Conservation (phyloP, 139 green algal species). For the Zygnema circumcarinatum region DNA sequence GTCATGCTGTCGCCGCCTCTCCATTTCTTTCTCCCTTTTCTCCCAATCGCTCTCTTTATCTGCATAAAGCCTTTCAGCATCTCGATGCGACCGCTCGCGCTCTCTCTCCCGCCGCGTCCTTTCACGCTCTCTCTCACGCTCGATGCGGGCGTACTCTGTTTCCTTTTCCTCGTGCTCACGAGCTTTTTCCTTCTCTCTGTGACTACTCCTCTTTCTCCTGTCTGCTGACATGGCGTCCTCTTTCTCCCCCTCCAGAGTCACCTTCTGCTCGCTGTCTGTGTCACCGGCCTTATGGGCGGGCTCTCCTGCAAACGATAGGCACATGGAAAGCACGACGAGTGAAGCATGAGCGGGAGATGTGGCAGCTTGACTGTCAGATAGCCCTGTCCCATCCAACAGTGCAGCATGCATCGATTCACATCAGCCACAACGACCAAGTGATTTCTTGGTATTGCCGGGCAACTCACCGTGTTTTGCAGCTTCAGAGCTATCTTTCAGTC, state of each 20-base stretch:
- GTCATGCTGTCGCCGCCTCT: slow-evolving; percentile 37
- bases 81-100: background rate
- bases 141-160: slow-evolving; percentile 20
- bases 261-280: slow-evolving; percentile 11
- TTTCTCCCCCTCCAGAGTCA: background rate
- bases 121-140: slow-evolving; percentile 32
- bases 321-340: too few species aligned
- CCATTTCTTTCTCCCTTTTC: slow-evolving; percentile 35
- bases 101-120: slow-evolving; percentile 15
- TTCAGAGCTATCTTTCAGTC: background rate
- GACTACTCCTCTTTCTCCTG: background rate
- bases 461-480: background rate
- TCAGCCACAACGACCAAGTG: too few species aligned
- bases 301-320: background rate
- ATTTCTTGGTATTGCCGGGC: too few species aligned
- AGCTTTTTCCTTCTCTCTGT: slow-evolving; percentile 30
- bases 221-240: background rate
- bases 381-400: too few species aligned
- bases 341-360: too few species aligned
- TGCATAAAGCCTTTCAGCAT: slow-evolving; percentile 14
- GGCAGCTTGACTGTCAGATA: too few species aligned
- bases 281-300: background rate
- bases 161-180: slow-evolving; percentile 23
- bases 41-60: slow-evolving; percentile 41
- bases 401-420: too few species aligned